Conservation (phyloP, 1,139 yeast genomes). For the Geotrichum candidum region DNA sequence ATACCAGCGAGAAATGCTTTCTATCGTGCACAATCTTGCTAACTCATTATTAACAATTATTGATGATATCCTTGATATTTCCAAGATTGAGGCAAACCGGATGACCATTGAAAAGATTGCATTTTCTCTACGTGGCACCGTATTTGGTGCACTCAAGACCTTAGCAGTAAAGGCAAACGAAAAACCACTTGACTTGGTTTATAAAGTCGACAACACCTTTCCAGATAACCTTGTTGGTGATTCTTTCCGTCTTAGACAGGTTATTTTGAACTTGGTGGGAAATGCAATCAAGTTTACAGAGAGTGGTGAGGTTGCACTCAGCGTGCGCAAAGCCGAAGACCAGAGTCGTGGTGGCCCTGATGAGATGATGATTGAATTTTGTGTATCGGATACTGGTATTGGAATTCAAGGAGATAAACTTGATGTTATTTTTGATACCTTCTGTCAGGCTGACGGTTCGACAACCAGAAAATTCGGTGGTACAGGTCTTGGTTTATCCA, state of each 20-base stretch:
- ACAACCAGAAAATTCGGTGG: constrained; percentile 91
- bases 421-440: constrained; percentile 78
- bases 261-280: constrained; percentile 75
- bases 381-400: constrained; percentile 85
- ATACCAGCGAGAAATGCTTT: constrained; percentile 83
- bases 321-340: constrained; percentile 39
- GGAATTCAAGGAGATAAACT: constrained; percentile 80
- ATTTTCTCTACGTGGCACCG: constrained; percentile 76
- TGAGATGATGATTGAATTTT: constrained; percentile 66
- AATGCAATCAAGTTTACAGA: constrained; percentile 84
- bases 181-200: constrained; percentile 70
- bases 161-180: constrained; percentile 85
- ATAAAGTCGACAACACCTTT: constrained; percentile 78
- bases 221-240: constrained; percentile 84
- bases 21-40: constrained; percentile 80
- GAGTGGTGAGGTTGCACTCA: constrained; percentile 59
- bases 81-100: constrained; percentile 86
- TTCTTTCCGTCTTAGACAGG: constrained; percentile 78
- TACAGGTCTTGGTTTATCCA: constrained; percentile 79
- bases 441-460: constrained; percentile 90
- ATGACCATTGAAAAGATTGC: constrained; percentile 90
- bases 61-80: constrained; percentile 83
- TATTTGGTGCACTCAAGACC: constrained; percentile 81
- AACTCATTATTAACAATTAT: constrained; percentile 77
- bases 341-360: constrained; percentile 42